phyloP scores from a whole-genome alignment of 176 grass and related monocot species.

The Eremochloa ophiuroides region DNA sequence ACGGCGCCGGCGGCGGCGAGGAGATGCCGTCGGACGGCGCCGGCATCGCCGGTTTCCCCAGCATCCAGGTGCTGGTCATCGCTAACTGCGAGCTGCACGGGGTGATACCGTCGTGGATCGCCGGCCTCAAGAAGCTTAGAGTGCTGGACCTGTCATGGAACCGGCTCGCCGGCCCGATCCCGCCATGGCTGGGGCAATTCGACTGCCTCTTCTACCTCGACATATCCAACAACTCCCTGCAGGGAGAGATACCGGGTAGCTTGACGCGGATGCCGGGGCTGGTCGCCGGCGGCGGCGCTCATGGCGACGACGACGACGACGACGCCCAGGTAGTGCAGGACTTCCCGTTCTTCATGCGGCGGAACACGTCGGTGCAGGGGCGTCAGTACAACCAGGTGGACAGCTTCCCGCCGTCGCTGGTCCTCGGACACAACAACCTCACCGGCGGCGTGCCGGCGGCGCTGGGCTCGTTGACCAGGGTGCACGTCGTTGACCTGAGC shows the following conservation, averaged over 20 bases:
- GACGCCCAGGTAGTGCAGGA: constrained; percentile 20
- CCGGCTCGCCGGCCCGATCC: constrained; percentile 45
- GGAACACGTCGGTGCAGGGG: constrained; percentile 30
- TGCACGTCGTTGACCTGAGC: constrained; percentile 65
- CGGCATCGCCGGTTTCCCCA: constrained; percentile 30
- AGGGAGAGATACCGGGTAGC: constrained; percentile 46
- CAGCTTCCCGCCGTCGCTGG: constrained; percentile 62
- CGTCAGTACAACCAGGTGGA: constrained; percentile 48
- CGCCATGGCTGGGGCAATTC: constrained; percentile 43
- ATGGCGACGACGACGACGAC: not conserved
- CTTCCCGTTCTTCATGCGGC: constrained; percentile 50
- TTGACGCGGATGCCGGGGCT: constrained; percentile 28
- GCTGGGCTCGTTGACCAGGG: constrained; percentile 36
- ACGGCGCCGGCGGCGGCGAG: constrained; percentile 21
- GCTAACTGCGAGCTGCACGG: constrained; percentile 51
- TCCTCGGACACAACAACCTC: constrained; percentile 51
- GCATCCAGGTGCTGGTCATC: constrained; percentile 49
- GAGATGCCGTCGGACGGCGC: constrained; percentile 24
- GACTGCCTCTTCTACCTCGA: constrained; percentile 66
- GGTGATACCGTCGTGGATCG: constrained; percentile 38
- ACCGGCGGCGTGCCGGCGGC: constrained; percentile 35
- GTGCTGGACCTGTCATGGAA: constrained; percentile 79
- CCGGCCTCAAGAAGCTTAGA: constrained; percentile 44
- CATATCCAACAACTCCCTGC: constrained; percentile 61
- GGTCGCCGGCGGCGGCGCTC: not conserved